These are phyloP conservation scores for Aspergillus versicolor DNA, from an alignment of 2,329 filamentous ascomycete species.

Conservation along the genomic window DNA sequence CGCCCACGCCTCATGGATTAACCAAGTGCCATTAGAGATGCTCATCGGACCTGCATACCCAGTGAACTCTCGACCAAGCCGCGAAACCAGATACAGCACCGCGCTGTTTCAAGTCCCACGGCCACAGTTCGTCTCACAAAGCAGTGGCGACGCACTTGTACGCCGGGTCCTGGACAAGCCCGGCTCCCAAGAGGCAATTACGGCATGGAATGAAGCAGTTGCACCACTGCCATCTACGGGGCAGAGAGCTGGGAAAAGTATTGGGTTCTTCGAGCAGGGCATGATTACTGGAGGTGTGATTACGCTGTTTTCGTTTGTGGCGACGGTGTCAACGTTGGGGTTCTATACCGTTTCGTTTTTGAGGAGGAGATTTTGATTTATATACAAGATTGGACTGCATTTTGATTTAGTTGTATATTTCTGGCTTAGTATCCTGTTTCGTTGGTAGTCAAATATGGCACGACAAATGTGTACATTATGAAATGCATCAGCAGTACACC, in stretches of 20 bases:
- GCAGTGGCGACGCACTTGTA: conserved; percentile 14
- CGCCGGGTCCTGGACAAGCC: conserved; percentile 17
- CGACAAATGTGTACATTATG: too few species aligned
- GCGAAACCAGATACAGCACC: conserved; percentile 43
- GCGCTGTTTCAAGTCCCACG: conserved; percentile 47
- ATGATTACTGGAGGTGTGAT: conserved; percentile 36
- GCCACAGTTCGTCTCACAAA: conserved; percentile 42
- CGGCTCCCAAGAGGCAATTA: conserved; percentile 14
- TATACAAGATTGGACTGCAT: too few species aligned
- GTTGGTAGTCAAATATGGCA: not conserved
- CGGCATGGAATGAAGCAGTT: conserved; percentile 30
- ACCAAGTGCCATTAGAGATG: conserved; percentile 57
- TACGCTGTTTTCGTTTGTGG: conserved; percentile 23
- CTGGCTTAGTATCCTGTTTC: not conserved
- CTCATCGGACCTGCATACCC: conserved; percentile 37
- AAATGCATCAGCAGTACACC: too few species aligned
- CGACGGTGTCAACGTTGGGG: conserved; percentile 23
- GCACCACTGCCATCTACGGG: conserved; percentile 34
- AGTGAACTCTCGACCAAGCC: conserved; percentile 38
- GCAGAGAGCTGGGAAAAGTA: conserved; percentile 25
- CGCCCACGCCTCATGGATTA: conserved; percentile 53
- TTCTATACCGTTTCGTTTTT: conserved; percentile 25
- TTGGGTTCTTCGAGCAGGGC: conserved; percentile 53
- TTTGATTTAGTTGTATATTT: not conserved
- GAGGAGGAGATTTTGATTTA: conserved; percentile 6